These are phyloP conservation scores for Dunaliella primolecta DNA, from an alignment of 139 green algal species.

Conservation along the genomic window DNA sequence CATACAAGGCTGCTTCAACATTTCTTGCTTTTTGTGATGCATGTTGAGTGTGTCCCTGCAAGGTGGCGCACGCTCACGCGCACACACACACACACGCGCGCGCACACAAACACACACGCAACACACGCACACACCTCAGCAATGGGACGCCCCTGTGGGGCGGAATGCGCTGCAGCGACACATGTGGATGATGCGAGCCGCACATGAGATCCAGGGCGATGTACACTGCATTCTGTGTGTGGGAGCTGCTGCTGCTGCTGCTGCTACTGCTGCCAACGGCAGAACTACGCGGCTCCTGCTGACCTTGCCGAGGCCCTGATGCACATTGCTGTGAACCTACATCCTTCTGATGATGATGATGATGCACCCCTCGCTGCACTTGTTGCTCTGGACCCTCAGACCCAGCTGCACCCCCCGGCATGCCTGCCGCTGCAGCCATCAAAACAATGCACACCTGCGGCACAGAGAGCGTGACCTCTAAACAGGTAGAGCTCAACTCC, in stretches of 20 bases:
- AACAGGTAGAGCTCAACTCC: not conserved
- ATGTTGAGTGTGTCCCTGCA: no score
- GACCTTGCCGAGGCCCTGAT: no score
- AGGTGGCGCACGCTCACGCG: no score
- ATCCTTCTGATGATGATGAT: no score
- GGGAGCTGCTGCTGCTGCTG: not conserved
- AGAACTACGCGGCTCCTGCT: not conserved
- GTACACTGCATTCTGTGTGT: not conserved
- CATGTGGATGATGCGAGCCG: not conserved
- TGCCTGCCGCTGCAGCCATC: not conserved
- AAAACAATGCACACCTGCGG: not conserved
- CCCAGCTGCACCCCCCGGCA: not conserved
- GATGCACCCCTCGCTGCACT: no score
- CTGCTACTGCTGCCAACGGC: not conserved
- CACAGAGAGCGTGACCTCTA: not conserved
- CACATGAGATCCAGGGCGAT: constrained; percentile 2
- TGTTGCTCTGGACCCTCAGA: no score
- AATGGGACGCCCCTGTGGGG: not conserved
- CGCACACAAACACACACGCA: not conserved
- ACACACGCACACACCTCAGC: not conserved
- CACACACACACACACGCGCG: not conserved
- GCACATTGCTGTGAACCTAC: no score
- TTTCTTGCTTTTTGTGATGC: no score
- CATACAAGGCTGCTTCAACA: no score
- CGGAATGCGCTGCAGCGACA: not conserved